phyloP scores from a whole-genome alignment of 169 alveolate genomes.

The Plasmodium gaboni region DNA sequence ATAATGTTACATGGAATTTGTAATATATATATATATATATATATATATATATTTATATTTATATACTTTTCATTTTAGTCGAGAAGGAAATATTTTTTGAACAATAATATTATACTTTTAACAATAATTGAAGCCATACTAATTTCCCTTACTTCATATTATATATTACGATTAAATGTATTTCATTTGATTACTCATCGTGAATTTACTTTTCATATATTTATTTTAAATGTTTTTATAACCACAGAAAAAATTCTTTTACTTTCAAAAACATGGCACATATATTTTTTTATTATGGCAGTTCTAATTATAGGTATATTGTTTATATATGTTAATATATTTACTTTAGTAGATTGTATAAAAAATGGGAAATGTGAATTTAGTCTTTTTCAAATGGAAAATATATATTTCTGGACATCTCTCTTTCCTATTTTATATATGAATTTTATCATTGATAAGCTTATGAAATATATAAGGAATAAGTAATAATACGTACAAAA shows the following conservation, averaged over 20 bases:
- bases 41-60: background rate
- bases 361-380: constrained; percentile 64
- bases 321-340: constrained; percentile 54
- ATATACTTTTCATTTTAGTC: constrained; percentile 36
- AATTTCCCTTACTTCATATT: constrained; percentile 34
- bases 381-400: constrained; percentile 35
- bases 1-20: background rate
- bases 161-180: constrained; percentile 11
- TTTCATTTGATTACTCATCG: constrained; percentile 52
- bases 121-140: constrained; percentile 57
- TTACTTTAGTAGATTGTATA: constrained; percentile 58
- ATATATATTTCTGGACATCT: constrained; percentile 63
- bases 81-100: constrained; percentile 62
- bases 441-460: constrained; percentile 41
- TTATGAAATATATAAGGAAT: constrained; percentile 29
- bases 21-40: background rate
- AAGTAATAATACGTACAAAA: constrained; percentile 3
- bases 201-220: constrained; percentile 67
- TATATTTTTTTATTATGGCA: constrained; percentile 52
- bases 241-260: constrained; percentile 58
- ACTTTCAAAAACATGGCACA: constrained; percentile 71
- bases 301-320: constrained; percentile 23
- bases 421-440: constrained; percentile 50
- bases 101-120: constrained; percentile 60
- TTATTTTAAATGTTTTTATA: constrained; percentile 43